Base-by-base conservation (phyloP, 257 asterid genomes). In the Verbena officinalis region DNA sequence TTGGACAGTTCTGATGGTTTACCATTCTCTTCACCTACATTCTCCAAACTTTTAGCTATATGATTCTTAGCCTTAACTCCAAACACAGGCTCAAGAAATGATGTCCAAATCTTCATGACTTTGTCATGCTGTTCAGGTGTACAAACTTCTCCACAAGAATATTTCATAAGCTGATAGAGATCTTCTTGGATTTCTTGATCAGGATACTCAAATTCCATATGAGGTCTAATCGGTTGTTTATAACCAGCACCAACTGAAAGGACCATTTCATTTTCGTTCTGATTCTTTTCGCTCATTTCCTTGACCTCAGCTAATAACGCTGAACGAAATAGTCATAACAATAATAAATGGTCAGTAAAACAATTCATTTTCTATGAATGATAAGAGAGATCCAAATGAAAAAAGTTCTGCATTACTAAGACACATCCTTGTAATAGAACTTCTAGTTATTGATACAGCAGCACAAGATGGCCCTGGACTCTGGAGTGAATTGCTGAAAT, bases 131-230 rank as follows among this genome's bases (percentile, higher is more conserved):
- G 96, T 71, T 90, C 99, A 9, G 91, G 74, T 31, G 96, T 73
- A 73, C 95, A 90, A 76, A 84, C 75, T 86, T 88, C 96, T 69
- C 71, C 78, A 63, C 96, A 90, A 5, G 97, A 81, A 72, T 78
- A 83, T 67, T 83, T 82, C 59, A 94, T 85, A 57, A 94, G 85
- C 79, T 84, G 80, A 75, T 75, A 76, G 27, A 94, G 81, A 76
- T 94, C 96, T 67, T 88, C 90, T 42, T 94, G 97, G 83, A 94
- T 77, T 39, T 84, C 90, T 13, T 77, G 80, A 78, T 94, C 97
- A 64, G 89, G 78, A 76, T 80, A 90, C 71, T 76, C 82, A 49
- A 76, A 86, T 68, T 77, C 87, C 89, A 94, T 70, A 71, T 88
- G 86, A 63, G 95, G 81, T 64, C 64, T 65, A 40, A 68, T 63